A percentile compares a stretch with the other conserved stretches of the same genome.
These are phyloP conservation scores for Cyanidiococcus yangmingshanensis DNA, from an alignment of 23 red algal genomes.

Conservation along the genomic window DNA sequence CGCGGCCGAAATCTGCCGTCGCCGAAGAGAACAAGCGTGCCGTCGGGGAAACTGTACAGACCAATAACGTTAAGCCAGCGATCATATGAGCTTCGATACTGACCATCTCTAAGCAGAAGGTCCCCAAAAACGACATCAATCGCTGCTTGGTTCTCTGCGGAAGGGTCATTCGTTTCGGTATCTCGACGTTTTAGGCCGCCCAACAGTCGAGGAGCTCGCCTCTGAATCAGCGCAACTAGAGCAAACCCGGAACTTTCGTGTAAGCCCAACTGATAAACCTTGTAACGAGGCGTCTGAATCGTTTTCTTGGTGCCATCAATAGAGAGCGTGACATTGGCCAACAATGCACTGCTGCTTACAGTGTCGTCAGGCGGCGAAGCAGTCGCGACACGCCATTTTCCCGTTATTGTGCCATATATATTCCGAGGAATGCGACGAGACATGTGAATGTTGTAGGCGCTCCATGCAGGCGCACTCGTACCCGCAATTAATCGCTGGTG, in stretches of 20 bases:
- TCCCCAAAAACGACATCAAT: conserved; percentile 60
- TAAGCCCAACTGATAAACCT: neutral
- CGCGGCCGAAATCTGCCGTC: conserved; percentile 31
- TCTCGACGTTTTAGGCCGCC: neutral
- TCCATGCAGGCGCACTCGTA: neutral
- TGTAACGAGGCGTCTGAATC: neutral
- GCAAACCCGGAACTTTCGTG: conserved; percentile 1
- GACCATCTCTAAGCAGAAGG: conserved; percentile 49
- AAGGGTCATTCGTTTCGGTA: neutral
- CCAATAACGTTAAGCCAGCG: conserved; percentile 37
- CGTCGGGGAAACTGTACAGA: conserved; percentile 40
- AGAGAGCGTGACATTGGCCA: neutral
- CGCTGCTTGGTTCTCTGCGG: neutral
- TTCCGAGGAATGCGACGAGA: neutral
- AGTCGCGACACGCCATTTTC: neutral
- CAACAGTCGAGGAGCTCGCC: neutral
- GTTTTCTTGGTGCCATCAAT: neutral
- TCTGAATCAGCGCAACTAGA: neutral
- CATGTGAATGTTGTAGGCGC: neutral
- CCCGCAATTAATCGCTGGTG: neutral
- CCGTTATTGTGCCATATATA: neutral
- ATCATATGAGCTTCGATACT: conserved; percentile 53
- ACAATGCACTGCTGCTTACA: neutral
- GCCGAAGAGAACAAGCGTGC: conserved; percentile 42
- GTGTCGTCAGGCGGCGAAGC: neutral